Evolutionary conservation across 2,329 filamentous ascomycete species (phyloP).

Genomic region (Arthrobotrys sphaeroides): DNA sequence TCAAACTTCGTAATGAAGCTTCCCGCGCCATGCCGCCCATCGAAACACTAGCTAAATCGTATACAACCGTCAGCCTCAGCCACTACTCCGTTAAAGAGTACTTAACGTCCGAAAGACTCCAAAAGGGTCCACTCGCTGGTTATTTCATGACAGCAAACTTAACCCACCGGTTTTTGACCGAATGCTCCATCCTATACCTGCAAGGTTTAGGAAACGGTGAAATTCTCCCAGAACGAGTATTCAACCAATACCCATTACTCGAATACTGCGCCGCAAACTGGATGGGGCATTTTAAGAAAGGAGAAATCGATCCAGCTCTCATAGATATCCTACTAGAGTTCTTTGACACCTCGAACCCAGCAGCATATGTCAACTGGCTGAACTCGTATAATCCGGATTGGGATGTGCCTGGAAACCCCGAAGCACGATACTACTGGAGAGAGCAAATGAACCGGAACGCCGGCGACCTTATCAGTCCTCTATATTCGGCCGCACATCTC

Average conservation of each 20-base stretch:
- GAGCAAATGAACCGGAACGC: neutral
- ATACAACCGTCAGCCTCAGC: conserved; percentile 19
- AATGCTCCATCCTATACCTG: conserved; percentile 27
- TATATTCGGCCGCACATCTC: conserved; percentile 24
- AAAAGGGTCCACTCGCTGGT: neutral
- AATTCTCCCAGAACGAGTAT: neutral
- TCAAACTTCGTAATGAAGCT: conserved; percentile 9
- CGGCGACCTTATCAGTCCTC: neutral
- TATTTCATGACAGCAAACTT: conserved; percentile 4
- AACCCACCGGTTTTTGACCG: conserved; percentile 9
- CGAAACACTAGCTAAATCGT: neutral
- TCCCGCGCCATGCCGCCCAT: neutral
- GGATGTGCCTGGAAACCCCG: neutral
- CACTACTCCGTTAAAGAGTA: conserved; percentile 48
- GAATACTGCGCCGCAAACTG: conserved; percentile 34
- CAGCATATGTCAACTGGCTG: conserved; percentile 33
- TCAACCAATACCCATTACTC: conserved; percentile 27
- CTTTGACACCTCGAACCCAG: neutral
- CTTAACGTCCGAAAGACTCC: conserved; percentile 14
- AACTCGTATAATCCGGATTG: conserved; percentile 26
- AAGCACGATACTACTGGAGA: neutral
- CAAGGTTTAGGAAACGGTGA: conserved; percentile 9
- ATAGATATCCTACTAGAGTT: conserved; percentile 1
- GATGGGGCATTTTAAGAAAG: conserved; percentile 20
- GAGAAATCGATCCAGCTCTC: neutral